Base-by-base conservation (phyloP, 2,329 filamentous ascomycete species). In the Arthrinium puccinioides region DNA sequence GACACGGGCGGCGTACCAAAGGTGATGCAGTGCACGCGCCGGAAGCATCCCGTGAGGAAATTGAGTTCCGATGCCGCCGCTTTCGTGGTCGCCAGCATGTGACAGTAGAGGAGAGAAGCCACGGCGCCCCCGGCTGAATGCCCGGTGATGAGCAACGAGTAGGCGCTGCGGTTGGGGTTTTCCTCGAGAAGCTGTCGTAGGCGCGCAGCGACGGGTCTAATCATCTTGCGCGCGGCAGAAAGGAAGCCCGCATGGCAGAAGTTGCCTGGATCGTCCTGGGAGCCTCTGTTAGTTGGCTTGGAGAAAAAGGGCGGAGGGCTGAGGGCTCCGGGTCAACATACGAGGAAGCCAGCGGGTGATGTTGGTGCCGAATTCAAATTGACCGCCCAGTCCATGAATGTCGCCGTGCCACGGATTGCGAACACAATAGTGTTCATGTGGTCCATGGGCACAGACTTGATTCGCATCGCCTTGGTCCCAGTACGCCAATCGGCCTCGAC, bases 121-220 rank as follows among this genome's bases (percentile, higher is more conserved):
- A 94, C 80, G 0, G 88, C 88, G 3, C 88, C 88, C 13, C 87
- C 88, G 0, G 88, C 88, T 1, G 82, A 87, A 54, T 94, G 88
- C 0, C 88, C 88, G 0, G 88, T 94, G 42, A 95, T 84, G 14
- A 94, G 67, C 8, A 94, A 69, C 13, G 81, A 86, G 52, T 80
- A 84, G 3, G 67, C 64, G 6, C 75, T 70, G 9, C 84, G 74
- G 4, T 65, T 60, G 0, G 85, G 84, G 43, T 89, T 77, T 44
- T 92, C 84, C 44, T 82, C 67, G 0, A 94, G 69, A 1, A 92
- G 63, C 44, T 78, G 69, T 2, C 81, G 72, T 7, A 94, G 70
- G 1, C 83, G 75, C 0, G 74, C 68, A 1, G 87, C 84, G 1
- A 94, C 82, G 1, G 84, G 81, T 5, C 63, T 63, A 18, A 89